Conservation (phyloP, 2,329 filamentous ascomycete species). For the Diaporthe sp. region DNA sequence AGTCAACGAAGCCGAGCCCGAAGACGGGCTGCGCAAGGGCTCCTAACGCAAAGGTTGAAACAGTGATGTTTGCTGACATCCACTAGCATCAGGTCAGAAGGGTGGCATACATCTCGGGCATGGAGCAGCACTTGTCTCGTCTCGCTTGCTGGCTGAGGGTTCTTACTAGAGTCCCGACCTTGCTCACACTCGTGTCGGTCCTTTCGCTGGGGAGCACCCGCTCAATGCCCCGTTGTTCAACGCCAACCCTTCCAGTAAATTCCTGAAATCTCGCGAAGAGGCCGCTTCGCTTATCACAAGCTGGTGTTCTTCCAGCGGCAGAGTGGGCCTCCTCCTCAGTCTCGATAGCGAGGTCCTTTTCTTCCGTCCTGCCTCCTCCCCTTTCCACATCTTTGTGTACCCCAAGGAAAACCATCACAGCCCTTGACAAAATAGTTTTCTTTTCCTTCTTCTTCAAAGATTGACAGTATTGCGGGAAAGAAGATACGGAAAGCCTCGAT, state of each 20-base stretch:
- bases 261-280: constrained; percentile 65
- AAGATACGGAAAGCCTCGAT: neutral
- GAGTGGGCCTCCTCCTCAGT: neutral
- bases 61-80: constrained; percentile 84
- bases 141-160: constrained; percentile 27
- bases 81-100: constrained; percentile 58
- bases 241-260: constrained; percentile 73
- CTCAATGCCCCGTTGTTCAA: constrained; percentile 84
- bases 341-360: constrained; percentile 27
- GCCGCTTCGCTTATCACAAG: constrained; percentile 38
- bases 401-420: neutral
- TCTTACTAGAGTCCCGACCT: constrained; percentile 80
- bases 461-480: neutral
- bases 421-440: neutral
- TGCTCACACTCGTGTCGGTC: constrained; percentile 74
- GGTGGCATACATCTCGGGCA: neutral
- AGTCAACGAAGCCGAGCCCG: constrained; percentile 79
- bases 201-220: constrained; percentile 79
- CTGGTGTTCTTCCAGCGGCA: neutral
- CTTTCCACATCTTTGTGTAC: constrained; percentile 8
- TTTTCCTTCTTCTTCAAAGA: neutral
- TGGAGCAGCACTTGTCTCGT: neutral
- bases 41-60: constrained; percentile 82
- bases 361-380: constrained; percentile 13
- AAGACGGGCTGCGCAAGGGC: constrained; percentile 79